Evolutionary conservation across 1,139 yeast genomes (phyloP).

Genomic region (Pichia sp.): DNA sequence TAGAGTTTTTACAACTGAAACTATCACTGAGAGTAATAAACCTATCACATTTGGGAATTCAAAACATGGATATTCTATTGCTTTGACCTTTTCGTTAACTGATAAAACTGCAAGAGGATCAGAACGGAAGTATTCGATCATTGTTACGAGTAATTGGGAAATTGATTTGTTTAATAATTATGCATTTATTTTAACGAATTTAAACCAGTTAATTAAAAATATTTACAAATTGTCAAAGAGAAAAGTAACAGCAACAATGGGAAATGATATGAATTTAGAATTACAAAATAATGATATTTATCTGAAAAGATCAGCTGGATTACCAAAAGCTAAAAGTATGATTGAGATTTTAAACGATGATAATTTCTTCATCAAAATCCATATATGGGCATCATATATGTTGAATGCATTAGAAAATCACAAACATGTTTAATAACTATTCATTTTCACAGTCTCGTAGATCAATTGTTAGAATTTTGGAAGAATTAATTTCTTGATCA

Average conservation of each 20-base stretch:
- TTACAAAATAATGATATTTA: conserved; percentile 46
- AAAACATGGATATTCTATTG: conserved; percentile 59
- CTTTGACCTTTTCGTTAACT: conserved; percentile 57
- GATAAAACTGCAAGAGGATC: conserved; percentile 75
- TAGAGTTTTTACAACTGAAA: conserved; percentile 67
- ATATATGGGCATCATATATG: conserved; percentile 57
- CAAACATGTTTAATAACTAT: conserved; percentile 1
- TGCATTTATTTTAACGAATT: conserved; percentile 47
- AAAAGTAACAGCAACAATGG: not conserved
- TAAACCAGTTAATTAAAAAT: conserved; percentile 23
- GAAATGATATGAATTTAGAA: conserved; percentile 13
- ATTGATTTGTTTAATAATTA: conserved; percentile 48
- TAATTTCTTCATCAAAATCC: conserved; percentile 55
- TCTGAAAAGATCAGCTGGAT: conserved; percentile 44
- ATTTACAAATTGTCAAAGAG: conserved; percentile 3
- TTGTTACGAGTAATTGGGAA: conserved; percentile 58
- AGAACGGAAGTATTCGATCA: conserved; percentile 62
- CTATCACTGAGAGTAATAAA: conserved; percentile 55
- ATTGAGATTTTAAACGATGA: conserved; percentile 55
- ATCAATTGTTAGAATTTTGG: conserved; percentile 71
- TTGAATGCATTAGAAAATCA: conserved; percentile 22
- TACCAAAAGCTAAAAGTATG: conserved; percentile 48
- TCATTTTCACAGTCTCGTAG: conserved; percentile 50
- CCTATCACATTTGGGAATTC: conserved; percentile 72
- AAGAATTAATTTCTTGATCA: conserved; percentile 70